Base-by-base conservation (phyloP, 257 asterid species). In the Cynanchum wilfordii region DNA sequence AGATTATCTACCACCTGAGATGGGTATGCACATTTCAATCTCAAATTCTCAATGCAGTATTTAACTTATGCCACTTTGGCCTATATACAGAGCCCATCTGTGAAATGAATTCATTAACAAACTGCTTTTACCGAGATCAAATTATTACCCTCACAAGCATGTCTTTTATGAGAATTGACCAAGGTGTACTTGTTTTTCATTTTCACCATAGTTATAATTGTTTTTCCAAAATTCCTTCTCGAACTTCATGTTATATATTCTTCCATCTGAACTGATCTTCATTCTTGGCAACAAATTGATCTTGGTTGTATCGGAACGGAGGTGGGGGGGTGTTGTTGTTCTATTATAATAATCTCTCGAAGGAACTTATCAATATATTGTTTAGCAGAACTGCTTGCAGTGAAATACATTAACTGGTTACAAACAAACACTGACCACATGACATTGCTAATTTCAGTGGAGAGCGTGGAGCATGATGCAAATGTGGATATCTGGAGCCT, bases 1-100 rank as follows among this genome's bases (percentile, higher is more conserved):
- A 0, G 99, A 95, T 88, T 92, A 95, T 81, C 92, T 95, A 74
- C 98, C 99, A 56, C 99, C 99, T 24, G 99, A 95, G 90, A 95
- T 95, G 99, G 99, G 99, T 95, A 85, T 58, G 87, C 54, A 15
- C 20, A 49, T 52, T 69, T 20, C 54, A 20, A 64, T 64, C 27
- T 30, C 4, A 10, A 30, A 7, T 33, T 19, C 68, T 63, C 8
- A 7, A 36, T 36, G 22, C 69, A 64, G 50, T 19, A 17, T 30
- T 20, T 36, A 64, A 19, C 1, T 36, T 24, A 30, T 62, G 42
- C 12, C 45, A 0, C 36, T 4, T 42, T 13, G 67, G 22, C 67
- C 9, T 29, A 27, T 62, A 16, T 3, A 16, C 44, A 30, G 33
- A 29, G 19, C 17, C 68, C 19, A 17, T 17, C 12, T 30, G 13